A percentile compares a stretch with the other conserved stretches of the same genome.
Evolutionary conservation across 441 rosid genomes (phyloP).

Genomic region (Populus hybrid): DNA sequence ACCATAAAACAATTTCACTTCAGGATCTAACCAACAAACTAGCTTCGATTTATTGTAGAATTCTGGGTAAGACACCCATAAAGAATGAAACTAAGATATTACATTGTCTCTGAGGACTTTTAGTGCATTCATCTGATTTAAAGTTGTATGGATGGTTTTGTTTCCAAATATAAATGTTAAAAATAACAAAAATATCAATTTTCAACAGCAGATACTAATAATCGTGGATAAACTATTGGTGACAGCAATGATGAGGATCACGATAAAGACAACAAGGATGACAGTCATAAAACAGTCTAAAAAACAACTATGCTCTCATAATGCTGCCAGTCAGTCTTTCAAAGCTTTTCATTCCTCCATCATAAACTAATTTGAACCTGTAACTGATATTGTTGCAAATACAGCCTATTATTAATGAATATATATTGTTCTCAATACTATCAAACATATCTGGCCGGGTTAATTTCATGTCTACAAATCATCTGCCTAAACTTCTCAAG

Average conservation of each 20-base stretch:
- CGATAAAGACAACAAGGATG: not conserved
- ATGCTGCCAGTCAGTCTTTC: not conserved
- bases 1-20: conserved; percentile 18
- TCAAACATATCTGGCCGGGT: not conserved
- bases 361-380: not conserved
- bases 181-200: not conserved
- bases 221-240: not conserved
- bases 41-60: not conserved
- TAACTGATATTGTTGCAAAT: not conserved
- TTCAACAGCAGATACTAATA: not conserved
- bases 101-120: not conserved
- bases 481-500: conserved; percentile 10
- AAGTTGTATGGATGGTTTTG: not conserved
- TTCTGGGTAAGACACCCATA: not conserved
- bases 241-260: not conserved
- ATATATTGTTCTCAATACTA: not conserved
- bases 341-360: not conserved
- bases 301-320: not conserved
- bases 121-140: not conserved
- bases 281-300: not conserved
- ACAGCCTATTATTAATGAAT: not conserved
- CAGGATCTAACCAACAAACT: conserved; percentile 6
- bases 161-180: not conserved
- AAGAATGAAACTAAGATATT: not conserved
- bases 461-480: conserved; percentile 3